Base-by-base conservation (phyloP, 2,329 filamentous ascomycete genomes). In the Paecilomyces sp. region DNA sequence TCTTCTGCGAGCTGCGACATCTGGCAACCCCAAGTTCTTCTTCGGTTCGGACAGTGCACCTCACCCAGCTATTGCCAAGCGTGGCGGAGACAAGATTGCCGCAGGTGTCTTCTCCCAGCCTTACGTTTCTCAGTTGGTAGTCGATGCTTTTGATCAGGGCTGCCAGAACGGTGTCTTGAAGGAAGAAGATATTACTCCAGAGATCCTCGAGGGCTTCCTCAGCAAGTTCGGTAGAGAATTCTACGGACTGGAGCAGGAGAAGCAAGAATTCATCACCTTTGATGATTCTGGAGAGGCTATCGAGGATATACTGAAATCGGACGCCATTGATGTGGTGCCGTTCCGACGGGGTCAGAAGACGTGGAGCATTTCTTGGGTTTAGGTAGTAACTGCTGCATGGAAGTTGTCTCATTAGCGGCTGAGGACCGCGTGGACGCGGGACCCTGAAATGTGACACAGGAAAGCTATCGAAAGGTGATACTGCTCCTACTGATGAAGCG, bases 41-140 rank as follows among this genome's bases (percentile, higher is more conserved):
- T 85, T 93, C 24, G 69, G 78, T 28, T 86, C 81, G n/a, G 89
- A 91, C 71, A 86, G 82, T 13, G 89, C 89, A n/a, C 88, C 89
- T 70, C 85, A 88, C 71, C 80, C 81, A 8, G 73, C 79, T 2
- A 72, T 71, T 9, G 81, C 83, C 62, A 87, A 87, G 75, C 77
- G 80, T 58, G 83, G 81, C 8, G 77, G 75, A 59, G 77, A 78
- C 57, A 78, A 75, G 64, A 75, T 73, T 24, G 79, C 83, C 30
- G 84, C 85, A 3, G 84, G 85, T 36, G 81, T 87, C 25, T 85
- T 87, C 71, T 87, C 85, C 8, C 85, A 87, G 72, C 81, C 82
- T 36, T 82, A 83, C 70, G 81, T 81, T 2, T 78, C 84, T 28
- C 81, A 82, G 41, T 78, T 83, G 58, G 84, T 87, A 54, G 66